These are phyloP conservation scores for Mycena albidolilacea DNA, from an alignment of 768 basidiomycete genomes.

Conservation along the genomic window DNA sequence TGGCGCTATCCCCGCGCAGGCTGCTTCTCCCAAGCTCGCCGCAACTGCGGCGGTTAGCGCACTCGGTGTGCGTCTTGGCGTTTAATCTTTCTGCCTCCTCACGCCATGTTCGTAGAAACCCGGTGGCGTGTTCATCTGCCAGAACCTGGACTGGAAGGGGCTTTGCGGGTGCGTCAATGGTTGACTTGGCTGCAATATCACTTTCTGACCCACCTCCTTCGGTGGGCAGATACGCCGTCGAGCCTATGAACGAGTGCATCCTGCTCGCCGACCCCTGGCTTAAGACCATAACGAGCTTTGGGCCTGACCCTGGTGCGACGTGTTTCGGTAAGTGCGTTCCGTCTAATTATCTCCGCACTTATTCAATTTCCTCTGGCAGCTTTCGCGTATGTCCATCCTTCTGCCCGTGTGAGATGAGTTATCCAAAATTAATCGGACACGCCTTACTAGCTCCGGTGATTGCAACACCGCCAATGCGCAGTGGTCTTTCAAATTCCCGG, in stretches of 20 bases:
- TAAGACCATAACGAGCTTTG: conserved; percentile 34
- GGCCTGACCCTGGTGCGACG: conserved; percentile 37
- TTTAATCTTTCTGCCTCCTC: neutral
- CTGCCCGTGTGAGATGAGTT: neutral
- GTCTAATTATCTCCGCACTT: neutral
- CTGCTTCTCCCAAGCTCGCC: neutral
- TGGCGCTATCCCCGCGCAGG: neutral
- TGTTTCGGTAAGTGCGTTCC: conserved; percentile 35
- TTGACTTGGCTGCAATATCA: neutral
- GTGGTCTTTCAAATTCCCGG: conserved; percentile 39
- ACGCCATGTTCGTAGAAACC: conserved; percentile 28
- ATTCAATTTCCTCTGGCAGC: conserved; percentile 6
- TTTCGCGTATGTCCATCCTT: conserved; percentile 20
- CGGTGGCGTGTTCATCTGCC: conserved; percentile 38
- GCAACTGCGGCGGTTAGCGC: neutral
- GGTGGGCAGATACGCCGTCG: conserved; percentile 33
- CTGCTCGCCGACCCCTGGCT: conserved; percentile 36
- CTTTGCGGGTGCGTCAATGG: conserved; percentile 33
- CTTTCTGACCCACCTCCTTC: neutral
- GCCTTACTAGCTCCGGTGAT: conserved; percentile 30
- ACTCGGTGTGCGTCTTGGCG: conserved; percentile 28
- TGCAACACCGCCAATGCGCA: conserved; percentile 33
- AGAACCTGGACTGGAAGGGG: conserved; percentile 28
- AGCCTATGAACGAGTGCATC: conserved; percentile 40
- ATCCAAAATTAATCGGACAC: neutral